Evolutionary conservation across 768 basidiomycete genomes (phyloP), one percentile per base, ranked within the genome.

Genomic region (Galerina marginata): DNA sequence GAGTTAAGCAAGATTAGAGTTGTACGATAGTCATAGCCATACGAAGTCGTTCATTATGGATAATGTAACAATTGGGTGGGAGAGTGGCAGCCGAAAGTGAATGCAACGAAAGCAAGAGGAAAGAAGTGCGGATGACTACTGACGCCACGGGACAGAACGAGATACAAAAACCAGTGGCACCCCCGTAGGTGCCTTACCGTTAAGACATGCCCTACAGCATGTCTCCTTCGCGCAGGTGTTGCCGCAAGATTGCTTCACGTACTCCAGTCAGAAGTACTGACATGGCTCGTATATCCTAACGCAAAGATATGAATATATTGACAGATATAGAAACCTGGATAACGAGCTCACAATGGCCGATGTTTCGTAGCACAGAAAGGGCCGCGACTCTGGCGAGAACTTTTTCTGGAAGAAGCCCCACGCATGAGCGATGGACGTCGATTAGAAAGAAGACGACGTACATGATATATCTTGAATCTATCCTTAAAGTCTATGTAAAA

Each of bases 331-430:
- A 16, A 39, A 50, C 12, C 2, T 16, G 36, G 11, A 46, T 29
- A 39, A 29, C 29, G 33, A 15, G 81, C 87, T 53, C 67, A 89
- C 89, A 46, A 90, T 84, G 4, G 89, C 89, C 40, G 88, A 88
- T 0, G 89, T 90, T 66, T 88, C 85, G 65, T 91, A 84, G 62
- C 83, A 86, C 64, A 88, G 84, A 66, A 90, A 90, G 1, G 84
- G 77, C 4, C 90, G 79, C 26, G 79, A 74, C 37, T 79, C 72
- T 1, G 86, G 85, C 2, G 88, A 90, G 23, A 82, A 73, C 23
- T 81, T 81, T 68, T 80, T 84, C 86, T 89, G 61, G 40, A 44
- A 37, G 26, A 29, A 48, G 54, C 47, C 57, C 54, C 23, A 11
- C n/a, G 9, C 38, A 29, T 9, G 12, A 16, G 20, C 38, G 40